phyloP scores from a whole-genome alignment of 108 stramenopile genomes.

The Bacterosira constricta region DNA sequence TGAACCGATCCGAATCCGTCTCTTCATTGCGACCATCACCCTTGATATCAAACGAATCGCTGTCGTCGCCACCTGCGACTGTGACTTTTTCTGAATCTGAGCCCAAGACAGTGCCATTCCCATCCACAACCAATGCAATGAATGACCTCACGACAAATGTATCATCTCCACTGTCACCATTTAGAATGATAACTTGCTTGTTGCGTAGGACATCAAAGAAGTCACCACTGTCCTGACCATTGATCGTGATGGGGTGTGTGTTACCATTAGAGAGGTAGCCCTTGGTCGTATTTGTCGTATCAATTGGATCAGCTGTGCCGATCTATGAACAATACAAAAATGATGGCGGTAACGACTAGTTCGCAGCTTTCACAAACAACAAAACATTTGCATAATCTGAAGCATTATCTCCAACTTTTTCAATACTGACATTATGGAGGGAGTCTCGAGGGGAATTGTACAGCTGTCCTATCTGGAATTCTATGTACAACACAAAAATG shows the following conservation, averaged over 20 bases:
- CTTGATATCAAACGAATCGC: background rate
- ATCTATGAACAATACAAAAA: no score
- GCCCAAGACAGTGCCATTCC: constrained; percentile 1
- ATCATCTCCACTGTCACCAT: constrained; percentile 50
- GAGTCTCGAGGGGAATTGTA: no score
- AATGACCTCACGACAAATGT: constrained; percentile 47
- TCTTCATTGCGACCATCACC: background rate
- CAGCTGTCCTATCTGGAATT: no score
- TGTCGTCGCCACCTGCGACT: background rate
- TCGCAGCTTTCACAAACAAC: no score
- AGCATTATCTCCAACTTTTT: no score
- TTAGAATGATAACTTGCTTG: constrained; percentile 38
- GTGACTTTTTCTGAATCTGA: constrained; percentile 9
- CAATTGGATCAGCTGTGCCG: constrained; percentile 27
- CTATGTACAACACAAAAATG: no score
- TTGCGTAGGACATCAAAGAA: constrained; percentile 44
- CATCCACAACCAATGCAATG: constrained; percentile 8
- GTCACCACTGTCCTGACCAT: constrained; percentile 43
- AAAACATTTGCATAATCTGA: no score
- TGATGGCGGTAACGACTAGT: no score
- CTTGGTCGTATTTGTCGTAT: constrained; percentile 42
- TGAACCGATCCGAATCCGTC: background rate
- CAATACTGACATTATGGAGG: no score
- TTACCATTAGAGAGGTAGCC: constrained; percentile 45
- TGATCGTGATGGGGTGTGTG: constrained; percentile 31